Conservation (phyloP, 2,329 filamentous ascomycete species). For the Neonectria neomacrospora region DNA sequence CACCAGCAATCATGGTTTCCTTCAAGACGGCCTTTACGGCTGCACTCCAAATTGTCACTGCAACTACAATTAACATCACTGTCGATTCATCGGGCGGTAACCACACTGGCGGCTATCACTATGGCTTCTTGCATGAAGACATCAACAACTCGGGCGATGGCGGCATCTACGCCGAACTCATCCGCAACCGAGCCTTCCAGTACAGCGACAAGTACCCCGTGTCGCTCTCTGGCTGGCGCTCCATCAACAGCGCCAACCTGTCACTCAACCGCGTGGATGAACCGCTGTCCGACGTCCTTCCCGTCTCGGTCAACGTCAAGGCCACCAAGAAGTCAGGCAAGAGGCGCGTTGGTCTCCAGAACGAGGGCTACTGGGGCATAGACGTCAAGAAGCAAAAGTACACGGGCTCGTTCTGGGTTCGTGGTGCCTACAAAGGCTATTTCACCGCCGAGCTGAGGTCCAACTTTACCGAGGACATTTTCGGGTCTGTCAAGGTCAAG, state of each 20-base stretch:
- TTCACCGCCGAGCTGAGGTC: conserved; percentile 61
- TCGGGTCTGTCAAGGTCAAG: conserved; percentile 59
- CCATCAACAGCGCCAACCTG: conserved; percentile 56
- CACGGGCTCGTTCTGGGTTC: conserved; percentile 64
- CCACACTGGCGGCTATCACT: conserved; percentile 56
- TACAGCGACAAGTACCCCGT: conserved; percentile 55
- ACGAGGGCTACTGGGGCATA: conserved; percentile 69
- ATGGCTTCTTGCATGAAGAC: conserved; percentile 63
- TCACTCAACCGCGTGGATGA: conserved; percentile 58
- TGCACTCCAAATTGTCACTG: conserved; percentile 18
- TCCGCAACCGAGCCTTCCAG: conserved; percentile 78
- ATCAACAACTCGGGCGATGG: conserved; percentile 78
- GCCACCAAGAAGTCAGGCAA: conserved; percentile 43
- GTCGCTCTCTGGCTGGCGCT: conserved; percentile 58
- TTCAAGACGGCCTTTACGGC: conserved; percentile 25
- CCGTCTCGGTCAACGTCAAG: conserved; percentile 61
- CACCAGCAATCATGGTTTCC: conserved; percentile 21
- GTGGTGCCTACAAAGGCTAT: conserved; percentile 58
- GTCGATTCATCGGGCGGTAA: conserved; percentile 55
- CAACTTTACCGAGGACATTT: conserved; percentile 56
- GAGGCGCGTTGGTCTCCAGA: conserved; percentile 57
- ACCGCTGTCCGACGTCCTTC: conserved; percentile 64
- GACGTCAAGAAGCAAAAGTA: conserved; percentile 60
- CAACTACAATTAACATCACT: conserved; percentile 49
- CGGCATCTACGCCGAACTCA: conserved; percentile 77